Evolutionary conservation across 768 basidiomycete genomes (phyloP), one percentile per base, ranked within the genome.

Genomic region (Boletus patriciae): DNA sequence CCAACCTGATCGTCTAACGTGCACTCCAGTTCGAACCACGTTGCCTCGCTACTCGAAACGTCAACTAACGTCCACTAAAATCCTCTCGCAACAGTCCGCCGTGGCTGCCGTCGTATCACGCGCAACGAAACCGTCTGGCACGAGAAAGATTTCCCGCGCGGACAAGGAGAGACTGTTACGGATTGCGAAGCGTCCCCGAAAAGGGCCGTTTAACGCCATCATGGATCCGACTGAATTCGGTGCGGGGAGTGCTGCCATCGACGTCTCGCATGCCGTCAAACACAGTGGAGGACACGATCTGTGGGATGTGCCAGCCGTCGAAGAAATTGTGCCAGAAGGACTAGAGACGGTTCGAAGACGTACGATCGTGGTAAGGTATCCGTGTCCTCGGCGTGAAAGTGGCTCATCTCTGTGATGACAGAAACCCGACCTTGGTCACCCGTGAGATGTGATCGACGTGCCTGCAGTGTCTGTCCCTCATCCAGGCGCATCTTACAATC

Each of bases 401-500:
- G 15, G 5, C 44, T 62, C 31, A 47, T 56, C 21, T 11, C 11
- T 44, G 11, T 36, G 21, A 31, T n/a, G 55, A 23, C 55, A 87
- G 84, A 74, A 80, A 42, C 87, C 90, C 7, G 62, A 74, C 0
- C 69, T 76, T 4, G 66, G 68, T 10, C 77, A 81, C 70, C 72
- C 85, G 33, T 92, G 89, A 87, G 75, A 45, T 23, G 54, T 70
- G 21, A 91, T 92, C 57, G 77, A 80, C 11, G 61, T 88, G 0
- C 83, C 87, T 1, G 87, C 91, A 1, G 81, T 2, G 46, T 15
- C 77, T 1, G 74, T 84, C 3, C 94, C 94, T 0, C 90, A 91
- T 61, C 84, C 83, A 33, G 94, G 94, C 19, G 82, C 87, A 4
- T 94, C 92, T 18, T 97, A 98, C 69, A 97, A 97, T 68, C 94